phyloP scores from a whole-genome alignment of 1,284 basidiomycete genomes.

The Pyrrhoderma lamaoense region DNA sequence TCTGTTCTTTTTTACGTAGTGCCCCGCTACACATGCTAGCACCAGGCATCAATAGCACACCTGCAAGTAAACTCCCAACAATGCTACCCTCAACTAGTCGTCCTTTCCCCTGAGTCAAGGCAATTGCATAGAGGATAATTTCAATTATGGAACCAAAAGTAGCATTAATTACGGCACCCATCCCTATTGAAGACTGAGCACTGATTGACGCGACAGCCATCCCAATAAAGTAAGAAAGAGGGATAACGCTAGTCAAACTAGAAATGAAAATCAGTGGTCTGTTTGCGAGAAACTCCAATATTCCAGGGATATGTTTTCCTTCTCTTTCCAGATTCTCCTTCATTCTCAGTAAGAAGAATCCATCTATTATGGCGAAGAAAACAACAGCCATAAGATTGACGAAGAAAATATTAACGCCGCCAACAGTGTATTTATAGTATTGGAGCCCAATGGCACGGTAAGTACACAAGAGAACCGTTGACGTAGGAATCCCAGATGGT shows the following conservation, averaged over 20 bases:
- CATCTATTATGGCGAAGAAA: conserved; percentile 94
- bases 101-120: conserved; percentile 84
- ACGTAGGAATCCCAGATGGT: conserved; percentile 62
- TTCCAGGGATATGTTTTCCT: conserved; percentile 50
- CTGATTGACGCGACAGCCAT: conserved; percentile 99
- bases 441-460: conserved; percentile 87
- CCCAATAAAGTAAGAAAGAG: conserved; percentile 97
- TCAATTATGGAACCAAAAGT: conserved; percentile 99
- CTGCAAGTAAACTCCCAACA: conserved; percentile 89
- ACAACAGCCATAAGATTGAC: conserved; percentile 93
- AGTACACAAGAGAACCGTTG: conserved; percentile 89
- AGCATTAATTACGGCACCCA: conserved; percentile 99
- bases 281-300: conserved; percentile 68
- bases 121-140: conserved; percentile 89
- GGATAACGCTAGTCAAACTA: conserved; percentile 88
- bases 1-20: conserved; percentile 87
- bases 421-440: conserved; percentile 99
- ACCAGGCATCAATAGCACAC: conserved; percentile 96
- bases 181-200: conserved; percentile 96
- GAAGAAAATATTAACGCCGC: conserved; percentile 98
- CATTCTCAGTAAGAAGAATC: conserved; percentile 72
- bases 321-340: conserved; percentile 51
- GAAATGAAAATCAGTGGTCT: conserved; percentile 81
- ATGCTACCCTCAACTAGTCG: conserved; percentile 96
- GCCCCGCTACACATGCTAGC: conserved; percentile 96